A percentile compares a stretch with the other conserved stretches of the same genome.
Evolutionary conservation across 2,329 filamentous ascomycete genomes (phyloP).

Genomic region (Ceratocystis eucalypticola): DNA sequence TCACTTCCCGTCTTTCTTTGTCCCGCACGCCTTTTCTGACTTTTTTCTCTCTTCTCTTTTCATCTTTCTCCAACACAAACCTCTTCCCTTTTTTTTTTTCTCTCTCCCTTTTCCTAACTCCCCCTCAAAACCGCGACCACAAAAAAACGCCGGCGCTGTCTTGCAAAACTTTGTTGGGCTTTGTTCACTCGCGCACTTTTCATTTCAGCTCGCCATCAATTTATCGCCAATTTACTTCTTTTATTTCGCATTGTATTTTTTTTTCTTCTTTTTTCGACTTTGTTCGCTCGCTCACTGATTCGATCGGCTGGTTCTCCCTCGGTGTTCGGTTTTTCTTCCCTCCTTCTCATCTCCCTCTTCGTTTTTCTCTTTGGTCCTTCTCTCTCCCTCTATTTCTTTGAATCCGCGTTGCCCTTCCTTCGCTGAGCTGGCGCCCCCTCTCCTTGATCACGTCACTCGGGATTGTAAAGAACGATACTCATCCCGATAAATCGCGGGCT

Average conservation of each 20-base stretch:
- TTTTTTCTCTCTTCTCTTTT: constrained; percentile 7
- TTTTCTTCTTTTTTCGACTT: not conserved
- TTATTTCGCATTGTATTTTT: constrained; percentile 8
- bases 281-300: not conserved
- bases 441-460: constrained; percentile 7
- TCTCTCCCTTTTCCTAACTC: not conserved
- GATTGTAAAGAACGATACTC: not conserved
- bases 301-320: not conserved
- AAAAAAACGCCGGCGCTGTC: not conserved
- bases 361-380: constrained; percentile 5
- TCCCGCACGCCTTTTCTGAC: not conserved
- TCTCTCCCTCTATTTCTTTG: not conserved
- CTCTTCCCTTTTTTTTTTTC: not conserved
- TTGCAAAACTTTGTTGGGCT: not conserved
- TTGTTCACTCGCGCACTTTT: constrained; percentile 3
- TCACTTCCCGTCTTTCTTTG: constrained; percentile 4
- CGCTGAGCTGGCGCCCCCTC: constrained; percentile 8
- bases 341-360: constrained; percentile 2
- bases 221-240: constrained; percentile 5
- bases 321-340: constrained; percentile 10
- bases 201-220: constrained; percentile 3
- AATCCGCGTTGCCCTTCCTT: not conserved
- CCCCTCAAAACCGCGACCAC: not conserved
- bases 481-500: not conserved
- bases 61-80: not conserved